Evolutionary conservation across 192 early-diverging fungal species (phyloP), one percentile per base, ranked within the genome.

Genomic region (Coemansia nantahalensis): DNA sequence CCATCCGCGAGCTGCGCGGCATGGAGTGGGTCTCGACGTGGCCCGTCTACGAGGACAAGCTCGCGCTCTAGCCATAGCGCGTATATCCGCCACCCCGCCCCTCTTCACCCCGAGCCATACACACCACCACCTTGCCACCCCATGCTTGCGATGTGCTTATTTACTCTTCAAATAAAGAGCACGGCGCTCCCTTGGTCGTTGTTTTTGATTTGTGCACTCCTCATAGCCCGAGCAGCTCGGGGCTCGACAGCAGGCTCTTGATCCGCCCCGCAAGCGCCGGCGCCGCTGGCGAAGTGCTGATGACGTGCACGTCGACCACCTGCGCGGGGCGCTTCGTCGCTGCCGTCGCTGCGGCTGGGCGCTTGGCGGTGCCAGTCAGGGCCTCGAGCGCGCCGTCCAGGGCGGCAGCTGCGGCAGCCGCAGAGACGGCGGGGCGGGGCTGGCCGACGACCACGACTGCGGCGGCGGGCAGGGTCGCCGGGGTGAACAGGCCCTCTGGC

Each of bases 401-500:
- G 1, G 40, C 65, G 1, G 51, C 53, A 12, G 13, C 33, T 12
- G 68, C 65, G 5, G 45, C 60, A 6, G 54, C 54, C 10, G 56
- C n/a, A 6, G 68, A 64, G 5, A 73, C 65, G 5, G 56, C 62
- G 4, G 33, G 36, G 14, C 54, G 45, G 4, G 65, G 67, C 28
- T 45, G 37, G 61, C 88, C 86, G 26, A 88, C 82, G 45, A 84
- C 82, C 32, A 90, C 65, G 21, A 88, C 85, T 0, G 76, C 51
- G 2, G 84, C 59, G 14, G 79, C 80, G 38, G 61, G 59, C 19
- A 69, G 82, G 77, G 54, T 80, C 77, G 15, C 42, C 1, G 48
- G 60, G 17, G 54, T 84, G 62, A 59, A 90, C 77, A 51, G 75
- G 65, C 40, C 58, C 43, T 70, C 62, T 0, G 59, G 17, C 0